Evolutionary conservation across 2,329 filamentous ascomycete species (phyloP), one percentile per base, ranked within the genome.

Genomic region (Thermothelomyces thermophilus): DNA sequence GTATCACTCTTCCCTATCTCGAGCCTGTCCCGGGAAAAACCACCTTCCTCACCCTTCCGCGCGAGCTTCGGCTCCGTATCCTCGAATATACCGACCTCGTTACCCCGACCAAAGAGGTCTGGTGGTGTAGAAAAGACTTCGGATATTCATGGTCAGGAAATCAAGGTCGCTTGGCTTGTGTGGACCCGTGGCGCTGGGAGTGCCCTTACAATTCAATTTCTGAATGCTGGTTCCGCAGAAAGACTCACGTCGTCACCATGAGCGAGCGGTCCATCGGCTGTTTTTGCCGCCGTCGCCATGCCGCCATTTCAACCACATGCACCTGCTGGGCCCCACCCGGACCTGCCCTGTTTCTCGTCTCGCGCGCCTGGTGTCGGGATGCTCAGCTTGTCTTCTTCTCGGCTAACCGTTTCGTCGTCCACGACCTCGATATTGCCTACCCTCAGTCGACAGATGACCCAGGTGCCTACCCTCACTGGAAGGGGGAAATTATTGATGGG

Each of bases 51-150:
- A 43, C 11, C 31, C 56, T 58, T 14, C 53, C 56, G 2, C 31
- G 5, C 24, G 56, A 58, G 35, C 33, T 58, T 22, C 56, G 51
- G n/a, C 41, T 51, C 3, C 51, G 28, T 26, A 58, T 56, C 33
- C 41, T 58, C 19, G 48, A 54, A 19, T 54, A 53, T 33, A 54
- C 53, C 8, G 53, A 58, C 41, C 39, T 58, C 14, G 33, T 56
- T 7, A 53, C 53, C 7, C 56, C 53, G 11, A 54, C 46, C 53
- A 51, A 35, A 3, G 51, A 58, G 34, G 56, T 56, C 11, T 45
- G 36, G 4, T 54, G 45, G 42, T 30, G 17, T 10, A 48, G 46
- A 11, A 20, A 24, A 37, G 22, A 48, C 13, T 9, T 9, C 7
- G 20, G 31, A 31, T 48, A 48, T n/a, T n/a, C n/a, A n/a, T n/a